Base-by-base conservation (phyloP, 1,139 yeast species). In the Hansenula sp. region DNA sequence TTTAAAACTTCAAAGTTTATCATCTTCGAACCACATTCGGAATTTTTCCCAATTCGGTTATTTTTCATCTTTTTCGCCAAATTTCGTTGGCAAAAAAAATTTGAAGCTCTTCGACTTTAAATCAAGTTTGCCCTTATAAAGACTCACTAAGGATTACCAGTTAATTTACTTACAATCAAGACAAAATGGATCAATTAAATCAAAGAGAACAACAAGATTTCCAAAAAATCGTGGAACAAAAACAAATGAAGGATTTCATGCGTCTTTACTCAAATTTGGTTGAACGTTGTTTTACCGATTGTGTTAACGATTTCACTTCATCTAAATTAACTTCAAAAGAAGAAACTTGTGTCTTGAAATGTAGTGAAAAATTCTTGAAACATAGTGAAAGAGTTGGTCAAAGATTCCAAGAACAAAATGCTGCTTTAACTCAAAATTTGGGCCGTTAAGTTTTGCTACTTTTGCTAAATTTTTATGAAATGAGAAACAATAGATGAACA, bases 171-270 rank as follows among this genome's bases (percentile, higher is more conserved):
- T 3, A 8, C 20, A 17, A 13, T 38, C 42, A 65, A 53, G 36
- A 84, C 42, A 65, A 53, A 35, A 84, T 83, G 92, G 92, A 84
- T 58, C 86, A 82, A 66, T 72, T 83, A 60, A 83, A 90, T 74
- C 82, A 82, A 61, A 85, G 88, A 64, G 97, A 90, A 71, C 97
- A 90, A 68, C 97, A 88, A 69, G 95, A 89, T 60, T 90, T 90
- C 67, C 96, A 89, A 68, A 90, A 82, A 66, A 74, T 90, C 53
- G 95, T 90, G 54, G 97, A 90, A 71, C 92, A 87, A 65, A 92
- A 92, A 77, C 98, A 92, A 70, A 89, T 92, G 97, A 87, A 87
- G 68, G 98, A 92, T 65, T 92, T 90, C 81, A 90, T 90, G 97
- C 82, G 94, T 65, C 71, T 82, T 40, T 92, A 92, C 77, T 89